Conservation (phyloP, 441 rosid genomes). For the Syzygium malaccense region DNA sequence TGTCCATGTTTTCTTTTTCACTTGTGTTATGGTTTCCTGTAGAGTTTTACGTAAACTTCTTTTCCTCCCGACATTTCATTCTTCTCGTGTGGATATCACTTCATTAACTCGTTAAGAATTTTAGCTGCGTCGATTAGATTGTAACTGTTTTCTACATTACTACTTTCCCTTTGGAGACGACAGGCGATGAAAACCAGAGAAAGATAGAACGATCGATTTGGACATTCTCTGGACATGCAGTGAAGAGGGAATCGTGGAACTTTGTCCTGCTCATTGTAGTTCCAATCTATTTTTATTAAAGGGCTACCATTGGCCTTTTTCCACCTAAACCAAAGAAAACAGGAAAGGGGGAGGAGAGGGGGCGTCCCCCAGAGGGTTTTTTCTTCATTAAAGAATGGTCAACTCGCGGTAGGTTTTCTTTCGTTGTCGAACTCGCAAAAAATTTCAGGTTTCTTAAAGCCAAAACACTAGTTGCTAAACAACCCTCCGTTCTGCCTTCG, state of each 20-base stretch:
- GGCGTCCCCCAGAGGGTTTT: not conserved
- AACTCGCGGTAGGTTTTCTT: not conserved
- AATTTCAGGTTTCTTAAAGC: not conserved
- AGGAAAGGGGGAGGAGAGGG: not conserved
- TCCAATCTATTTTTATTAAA: not conserved
- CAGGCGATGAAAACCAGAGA: not conserved
- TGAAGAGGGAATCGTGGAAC: not conserved
- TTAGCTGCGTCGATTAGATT: not conserved
- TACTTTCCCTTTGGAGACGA: not conserved
- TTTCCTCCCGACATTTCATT: not conserved
- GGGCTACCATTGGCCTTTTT: not conserved
- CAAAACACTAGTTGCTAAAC: not conserved
- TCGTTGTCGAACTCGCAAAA: not conserved
- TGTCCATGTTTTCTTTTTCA: not conserved
- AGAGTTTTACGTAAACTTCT: not conserved
- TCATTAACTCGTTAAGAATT: not conserved
- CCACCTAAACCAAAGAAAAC: not conserved
- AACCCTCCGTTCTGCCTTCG: not conserved
- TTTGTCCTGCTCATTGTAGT: not conserved
- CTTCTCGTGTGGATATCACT: not conserved
- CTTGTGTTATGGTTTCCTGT: not conserved
- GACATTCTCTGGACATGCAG: not conserved
- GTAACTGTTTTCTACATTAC: rapidly evolving
- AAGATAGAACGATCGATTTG: not conserved
- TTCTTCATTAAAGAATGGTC: not conserved